Conservation (phyloP, 2,329 filamentous ascomycete species). For the Aspergillus spinulosporus region DNA sequence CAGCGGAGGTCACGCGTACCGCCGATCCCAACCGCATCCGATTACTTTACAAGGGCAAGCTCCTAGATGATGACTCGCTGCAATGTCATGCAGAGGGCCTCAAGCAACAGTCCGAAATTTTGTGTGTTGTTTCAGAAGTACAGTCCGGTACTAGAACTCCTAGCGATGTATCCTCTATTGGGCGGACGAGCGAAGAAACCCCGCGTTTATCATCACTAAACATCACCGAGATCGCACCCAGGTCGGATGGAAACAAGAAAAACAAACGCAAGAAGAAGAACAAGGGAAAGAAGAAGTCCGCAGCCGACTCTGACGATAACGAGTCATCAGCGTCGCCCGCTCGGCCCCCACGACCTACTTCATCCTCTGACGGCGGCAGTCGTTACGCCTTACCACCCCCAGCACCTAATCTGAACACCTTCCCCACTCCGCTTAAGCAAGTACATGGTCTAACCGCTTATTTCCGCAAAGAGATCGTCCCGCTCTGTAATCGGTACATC, state of each 20-base stretch:
- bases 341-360: constrained; percentile 23
- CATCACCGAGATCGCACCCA: constrained; percentile 18
- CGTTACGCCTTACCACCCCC: constrained; percentile 27
- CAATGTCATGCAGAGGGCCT: constrained; percentile 46
- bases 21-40: constrained; percentile 41
- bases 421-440: constrained; percentile 39
- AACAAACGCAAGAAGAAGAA: constrained; percentile 31
- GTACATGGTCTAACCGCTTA: constrained; percentile 40
- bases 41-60: constrained; percentile 50
- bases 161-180: constrained; percentile 34
- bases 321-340: constrained; percentile 11
- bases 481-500: constrained; percentile 42
- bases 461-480: constrained; percentile 40
- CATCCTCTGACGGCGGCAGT: constrained; percentile 11
- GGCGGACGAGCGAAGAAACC: constrained; percentile 21
- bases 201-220: constrained; percentile 22
- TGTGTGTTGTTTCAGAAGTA: constrained; percentile 48
- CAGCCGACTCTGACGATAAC: constrained; percentile 12
- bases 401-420: constrained; percentile 37
- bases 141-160: constrained; percentile 31
- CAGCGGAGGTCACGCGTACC: constrained; percentile 40
- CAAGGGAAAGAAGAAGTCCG: constrained; percentile 30
- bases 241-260: constrained; percentile 19
- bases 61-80: constrained; percentile 43
- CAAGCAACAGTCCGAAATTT: constrained; percentile 51